Conservation (phyloP, 345 rosid species). For the Cardamine resedifolia region DNA sequence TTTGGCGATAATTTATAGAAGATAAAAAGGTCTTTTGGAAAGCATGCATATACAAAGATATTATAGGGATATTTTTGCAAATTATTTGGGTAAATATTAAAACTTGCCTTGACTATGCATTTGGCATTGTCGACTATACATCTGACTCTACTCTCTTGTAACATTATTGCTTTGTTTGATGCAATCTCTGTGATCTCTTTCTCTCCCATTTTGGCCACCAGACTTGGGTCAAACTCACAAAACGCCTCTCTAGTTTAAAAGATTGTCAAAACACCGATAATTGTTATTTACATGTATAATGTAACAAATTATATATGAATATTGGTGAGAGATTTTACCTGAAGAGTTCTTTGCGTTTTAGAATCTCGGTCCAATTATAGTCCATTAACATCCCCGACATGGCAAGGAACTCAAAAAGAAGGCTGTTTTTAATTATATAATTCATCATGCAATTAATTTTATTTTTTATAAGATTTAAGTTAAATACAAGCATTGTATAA, state of each 20-base stretch:
- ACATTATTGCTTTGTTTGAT: slow-evolving; percentile 68
- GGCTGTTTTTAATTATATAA: slow-evolving; percentile 45
- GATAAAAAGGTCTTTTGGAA: not conserved
- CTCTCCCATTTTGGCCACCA: slow-evolving; percentile 84
- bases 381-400: slow-evolving; percentile 96
- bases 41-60: not conserved
- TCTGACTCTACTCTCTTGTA: slow-evolving; percentile 79
- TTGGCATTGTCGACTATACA: slow-evolving; percentile 88
- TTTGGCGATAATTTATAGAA: not conserved
- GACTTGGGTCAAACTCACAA: slow-evolving; percentile 67
- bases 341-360: slow-evolving; percentile 66
- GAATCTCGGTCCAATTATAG: slow-evolving; percentile 93
- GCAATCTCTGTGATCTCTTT: slow-evolving; percentile 70
- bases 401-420: slow-evolving; percentile 87
- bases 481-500: not conserved
- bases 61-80: not conserved
- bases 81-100: not conserved
- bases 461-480: not conserved
- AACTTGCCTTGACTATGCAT: slow-evolving; percentile 78
- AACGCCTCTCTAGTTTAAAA: slow-evolving; percentile 63
- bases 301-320: not conserved
- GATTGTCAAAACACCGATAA: not conserved
- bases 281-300: not conserved
- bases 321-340: slow-evolving; percentile 44
- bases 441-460: not conserved